A percentile compares a stretch with the other conserved stretches of the same genome.
Conservation (phyloP, 2,329 filamentous ascomycete genomes). For the Aureobasidium sp. region DNA sequence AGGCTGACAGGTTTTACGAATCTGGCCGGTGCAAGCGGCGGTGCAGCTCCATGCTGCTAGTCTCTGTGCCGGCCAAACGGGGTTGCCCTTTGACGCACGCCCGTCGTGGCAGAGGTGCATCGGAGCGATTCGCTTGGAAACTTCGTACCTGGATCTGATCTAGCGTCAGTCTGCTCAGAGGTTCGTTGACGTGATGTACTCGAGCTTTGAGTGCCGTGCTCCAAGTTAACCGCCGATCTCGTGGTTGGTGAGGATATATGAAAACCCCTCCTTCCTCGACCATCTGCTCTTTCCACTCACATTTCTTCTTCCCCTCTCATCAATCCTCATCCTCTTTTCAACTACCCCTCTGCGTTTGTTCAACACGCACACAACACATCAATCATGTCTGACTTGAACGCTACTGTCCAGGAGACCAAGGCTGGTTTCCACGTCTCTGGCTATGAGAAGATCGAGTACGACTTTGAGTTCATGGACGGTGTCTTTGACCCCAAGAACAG, state of each 20-base stretch:
- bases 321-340: slow-evolving; percentile 14
- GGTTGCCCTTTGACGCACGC: slow-evolving; percentile 8
- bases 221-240: slow-evolving; percentile 12
- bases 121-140: slow-evolving; percentile 11
- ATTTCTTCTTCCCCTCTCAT: background rate
- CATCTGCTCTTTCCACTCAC: slow-evolving; percentile 4
- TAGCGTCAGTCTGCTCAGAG: slow-evolving; percentile 6
- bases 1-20: slow-evolving; percentile 7
- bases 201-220: slow-evolving; percentile 13
- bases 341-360: slow-evolving; percentile 15
- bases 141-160: slow-evolving; percentile 7
- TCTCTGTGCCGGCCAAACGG: slow-evolving; percentile 9
- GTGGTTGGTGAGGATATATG: slow-evolving; percentile 1
- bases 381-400: slow-evolving; percentile 63
- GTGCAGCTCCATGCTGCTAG: slow-evolving; percentile 8
- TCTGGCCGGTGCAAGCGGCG: background rate
- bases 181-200: slow-evolving; percentile 14
- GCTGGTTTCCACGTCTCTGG: slow-evolving; percentile 64
- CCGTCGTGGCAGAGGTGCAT: slow-evolving; percentile 10
- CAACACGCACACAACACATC: slow-evolving; percentile 20
- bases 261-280: slow-evolving; percentile 12
- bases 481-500: slow-evolving; percentile 56
- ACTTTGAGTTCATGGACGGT: slow-evolving; percentile 65
- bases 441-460: slow-evolving; percentile 70
- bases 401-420: slow-evolving; percentile 54